Conservation (phyloP, 306 rosid genomes). For the Vigna radiata region DNA sequence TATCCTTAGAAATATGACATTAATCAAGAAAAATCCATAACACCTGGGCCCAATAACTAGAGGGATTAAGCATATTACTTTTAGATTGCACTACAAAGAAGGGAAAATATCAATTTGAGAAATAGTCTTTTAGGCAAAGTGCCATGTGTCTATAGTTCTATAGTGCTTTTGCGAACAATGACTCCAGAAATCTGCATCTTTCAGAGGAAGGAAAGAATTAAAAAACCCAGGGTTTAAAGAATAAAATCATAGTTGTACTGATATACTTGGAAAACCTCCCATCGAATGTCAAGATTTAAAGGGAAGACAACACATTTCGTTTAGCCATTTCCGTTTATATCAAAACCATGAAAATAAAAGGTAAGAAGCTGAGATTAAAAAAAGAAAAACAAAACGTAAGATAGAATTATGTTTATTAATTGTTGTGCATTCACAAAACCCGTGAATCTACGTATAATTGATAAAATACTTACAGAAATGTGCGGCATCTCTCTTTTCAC, state of each 20-base stretch:
- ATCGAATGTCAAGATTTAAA: conserved; percentile 24
- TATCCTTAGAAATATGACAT: conserved; percentile 35
- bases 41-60: conserved; percentile 16
- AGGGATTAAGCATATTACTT: conserved; percentile 22
- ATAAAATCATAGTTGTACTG: conserved; percentile 30
- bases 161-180: conserved; percentile 24
- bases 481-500: conserved; percentile 92
- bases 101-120: conserved; percentile 33
- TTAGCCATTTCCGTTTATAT: conserved; percentile 26
- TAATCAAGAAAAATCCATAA: conserved; percentile 22
- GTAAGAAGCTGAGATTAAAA: not conserved
- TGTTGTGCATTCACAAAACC: conserved; percentile 29
- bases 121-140: conserved; percentile 6
- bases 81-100: conserved; percentile 31
- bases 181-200: conserved; percentile 6
- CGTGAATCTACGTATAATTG: conserved; percentile 36
- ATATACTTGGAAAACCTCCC: conserved; percentile 23
- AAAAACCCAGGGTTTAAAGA: conserved; percentile 21
- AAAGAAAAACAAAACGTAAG: not conserved
- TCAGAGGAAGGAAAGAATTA: not conserved
- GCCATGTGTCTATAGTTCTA: conserved; percentile 6
- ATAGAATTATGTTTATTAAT: conserved; percentile 20
- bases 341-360: conserved; percentile 7
- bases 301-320: conserved; percentile 29
- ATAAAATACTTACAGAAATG: conserved; percentile 73